Evolutionary conservation across 2,329 filamentous ascomycete species (phyloP).

Genomic region (Hymenoscyphus fructigenus): DNA sequence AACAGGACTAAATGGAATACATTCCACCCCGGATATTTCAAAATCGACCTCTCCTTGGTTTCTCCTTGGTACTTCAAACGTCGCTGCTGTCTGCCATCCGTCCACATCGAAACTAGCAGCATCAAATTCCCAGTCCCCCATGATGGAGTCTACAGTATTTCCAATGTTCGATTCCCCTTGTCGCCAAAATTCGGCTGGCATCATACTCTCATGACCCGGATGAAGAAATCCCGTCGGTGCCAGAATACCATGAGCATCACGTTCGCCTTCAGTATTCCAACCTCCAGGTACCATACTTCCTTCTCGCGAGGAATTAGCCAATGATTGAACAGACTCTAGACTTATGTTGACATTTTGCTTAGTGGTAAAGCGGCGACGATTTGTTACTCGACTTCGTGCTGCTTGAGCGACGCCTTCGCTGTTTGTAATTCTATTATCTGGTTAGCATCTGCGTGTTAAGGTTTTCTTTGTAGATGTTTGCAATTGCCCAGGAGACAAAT

Average conservation of each 20-base stretch:
- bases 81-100: neutral
- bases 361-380: conserved; percentile 5
- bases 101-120: neutral
- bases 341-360: conserved; percentile 10
- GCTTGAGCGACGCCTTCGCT: conserved; percentile 13
- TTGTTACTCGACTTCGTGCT: conserved; percentile 3
- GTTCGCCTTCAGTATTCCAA: neutral
- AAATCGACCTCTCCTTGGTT: neutral
- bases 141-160: neutral
- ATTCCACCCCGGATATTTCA: neutral
- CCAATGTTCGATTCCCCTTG: neutral
- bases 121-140: neutral
- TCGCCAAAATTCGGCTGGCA: neutral
- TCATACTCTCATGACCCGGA: neutral
- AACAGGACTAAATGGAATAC: conserved; percentile 11
- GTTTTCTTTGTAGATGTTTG: neutral
- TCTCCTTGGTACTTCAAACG: neutral
- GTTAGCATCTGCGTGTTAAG: neutral
- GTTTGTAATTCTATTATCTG: neutral
- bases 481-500: neutral
- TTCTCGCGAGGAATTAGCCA: neutral
- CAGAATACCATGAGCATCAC: neutral
- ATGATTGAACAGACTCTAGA: conserved; percentile 4
- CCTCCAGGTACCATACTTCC: neutral
- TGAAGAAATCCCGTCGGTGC: neutral